Base-by-base conservation (phyloP, 345 rosid genomes). In the Boechera retrofracta region DNA sequence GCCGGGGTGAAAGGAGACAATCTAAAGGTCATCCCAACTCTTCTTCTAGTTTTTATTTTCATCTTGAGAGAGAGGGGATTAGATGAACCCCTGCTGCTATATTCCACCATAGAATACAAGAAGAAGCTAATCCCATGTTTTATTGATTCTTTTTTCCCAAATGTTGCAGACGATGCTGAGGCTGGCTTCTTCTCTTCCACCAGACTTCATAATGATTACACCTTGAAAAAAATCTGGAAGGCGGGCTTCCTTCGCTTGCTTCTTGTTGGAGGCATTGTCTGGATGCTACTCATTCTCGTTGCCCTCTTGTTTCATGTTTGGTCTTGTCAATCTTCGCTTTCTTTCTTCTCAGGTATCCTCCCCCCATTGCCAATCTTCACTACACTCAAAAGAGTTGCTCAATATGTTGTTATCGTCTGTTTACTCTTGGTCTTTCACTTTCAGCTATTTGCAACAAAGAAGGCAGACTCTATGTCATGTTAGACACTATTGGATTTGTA, bases 361-460 rank as follows among this genome's bases (percentile, higher is more conserved):
- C 16, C 18, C 7, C 60, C 24, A 21, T 21, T 21, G 24, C 24
- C 24, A 21, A 21, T 21, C 24, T 21, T 21, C 24, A 21, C 24
- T 21, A 21, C 24, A 21, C 24, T 54, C 45, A 41, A 8, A 5
- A 33, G 36, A 33, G 32, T 28, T 28, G 24, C 1, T 21, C 24
- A 21, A 21, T 1, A 1, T 21, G 24, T 21, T 21, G 24, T 21
- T 21, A 21, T 21, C 24, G 3, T 28, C 3, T 28, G 29, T 28
- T 2, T 28, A 38, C 10, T 38, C 42, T 67, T 78, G 48, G 9
- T 47, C 0, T 12, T 45, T 83, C 63, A 10, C 35, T 29, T 87
- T 88, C 96, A 92, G 97, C 90, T 73, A 83, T 88, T 28, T 90
- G 97, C 77, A 89, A 92, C 80, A 89, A 87, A 85, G 89, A 95